Conservation (phyloP, 108 stramenopile genomes). For the Nitzschia sp. region DNA sequence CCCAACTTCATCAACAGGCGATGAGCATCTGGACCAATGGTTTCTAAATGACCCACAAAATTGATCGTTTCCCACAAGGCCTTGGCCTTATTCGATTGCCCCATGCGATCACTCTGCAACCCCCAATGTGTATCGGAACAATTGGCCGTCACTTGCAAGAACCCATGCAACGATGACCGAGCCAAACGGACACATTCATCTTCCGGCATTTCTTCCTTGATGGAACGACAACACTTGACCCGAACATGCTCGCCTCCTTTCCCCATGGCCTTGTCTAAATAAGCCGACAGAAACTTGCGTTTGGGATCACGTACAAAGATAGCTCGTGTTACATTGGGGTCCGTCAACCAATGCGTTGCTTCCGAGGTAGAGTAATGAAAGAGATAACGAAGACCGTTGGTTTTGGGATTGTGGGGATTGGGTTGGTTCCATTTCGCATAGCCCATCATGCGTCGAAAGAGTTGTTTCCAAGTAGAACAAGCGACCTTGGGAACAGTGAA, state of each 20-base stretch:
- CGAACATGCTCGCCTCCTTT: background rate
- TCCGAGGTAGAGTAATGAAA: conserved; percentile 26
- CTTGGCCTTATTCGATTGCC: background rate
- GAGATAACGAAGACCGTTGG: conserved; percentile 56
- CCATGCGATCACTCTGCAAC: conserved; percentile 32
- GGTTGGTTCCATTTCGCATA: conserved; percentile 32
- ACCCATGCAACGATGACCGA: background rate
- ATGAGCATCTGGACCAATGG: conserved; percentile 22
- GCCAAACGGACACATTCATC: background rate
- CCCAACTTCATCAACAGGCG: conserved; percentile 26
- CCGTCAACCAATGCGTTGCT: conserved; percentile 37
- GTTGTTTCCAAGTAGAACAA: conserved; percentile 49
- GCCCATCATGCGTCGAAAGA: conserved; percentile 59
- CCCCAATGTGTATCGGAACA: conserved; percentile 39
- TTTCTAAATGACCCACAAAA: conserved; percentile 47
- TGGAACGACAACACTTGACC: conserved; percentile 8
- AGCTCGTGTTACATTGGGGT: conserved; percentile 45
- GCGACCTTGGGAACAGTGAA: conserved; percentile 50
- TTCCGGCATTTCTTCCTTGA: background rate
- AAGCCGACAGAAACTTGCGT: conserved; percentile 51
- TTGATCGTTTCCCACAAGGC: conserved; percentile 37
- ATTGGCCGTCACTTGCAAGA: conserved; percentile 12
- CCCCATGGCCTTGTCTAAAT: conserved; percentile 42
- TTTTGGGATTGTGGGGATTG: conserved; percentile 35
- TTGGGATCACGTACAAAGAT: conserved; percentile 68